Evolutionary conservation across 495 filamentous ascomycete species (phyloP).

Genomic region (Penicillium dipodomyicola): DNA sequence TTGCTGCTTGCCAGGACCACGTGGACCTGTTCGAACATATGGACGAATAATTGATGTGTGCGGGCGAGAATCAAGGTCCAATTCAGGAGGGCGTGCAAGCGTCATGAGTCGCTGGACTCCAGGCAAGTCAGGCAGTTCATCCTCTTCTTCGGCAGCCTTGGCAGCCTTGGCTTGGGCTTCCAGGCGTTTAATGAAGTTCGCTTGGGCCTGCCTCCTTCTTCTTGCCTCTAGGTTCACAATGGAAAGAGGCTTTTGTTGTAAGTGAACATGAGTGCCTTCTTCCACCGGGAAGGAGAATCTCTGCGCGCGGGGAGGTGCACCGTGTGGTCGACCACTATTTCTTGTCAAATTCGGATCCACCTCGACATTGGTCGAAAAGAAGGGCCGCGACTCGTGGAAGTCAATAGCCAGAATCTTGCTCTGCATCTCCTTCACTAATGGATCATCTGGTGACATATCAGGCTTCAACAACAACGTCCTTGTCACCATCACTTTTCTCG

Average conservation of each 20-base stretch:
- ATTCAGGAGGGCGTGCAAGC: constrained; percentile 22
- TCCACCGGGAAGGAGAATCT: constrained; percentile 32
- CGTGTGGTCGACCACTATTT: constrained; percentile 11
- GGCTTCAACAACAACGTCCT: constrained; percentile 53
- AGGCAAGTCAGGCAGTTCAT: not conserved
- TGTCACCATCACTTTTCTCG: constrained; percentile 52
- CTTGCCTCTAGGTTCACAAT: constrained; percentile 34
- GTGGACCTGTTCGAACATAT: not conserved
- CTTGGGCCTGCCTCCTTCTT: constrained; percentile 28
- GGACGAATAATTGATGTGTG: constrained; percentile 32
- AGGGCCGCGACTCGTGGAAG: constrained; percentile 20
- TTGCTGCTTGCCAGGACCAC: constrained; percentile 1
- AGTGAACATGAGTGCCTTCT: constrained; percentile 33
- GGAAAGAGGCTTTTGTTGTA: constrained; percentile 39
- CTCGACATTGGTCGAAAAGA: constrained; percentile 37
- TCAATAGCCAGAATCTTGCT: constrained; percentile 46
- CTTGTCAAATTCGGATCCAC: constrained; percentile 31
- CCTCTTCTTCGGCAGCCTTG: constrained; percentile 1
- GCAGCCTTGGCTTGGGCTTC: constrained; percentile 15
- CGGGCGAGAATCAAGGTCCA: constrained; percentile 12
- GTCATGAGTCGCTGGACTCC: constrained; percentile 36
- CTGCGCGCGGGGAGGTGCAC: not conserved
- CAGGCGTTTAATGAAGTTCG: constrained; percentile 27
- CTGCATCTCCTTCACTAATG: constrained; percentile 52
- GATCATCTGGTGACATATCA: constrained; percentile 48